Evolutionary conservation across 1,284 basidiomycete genomes (phyloP), one percentile per base, ranked within the genome.

Genomic region (Inonotus obliquus): DNA sequence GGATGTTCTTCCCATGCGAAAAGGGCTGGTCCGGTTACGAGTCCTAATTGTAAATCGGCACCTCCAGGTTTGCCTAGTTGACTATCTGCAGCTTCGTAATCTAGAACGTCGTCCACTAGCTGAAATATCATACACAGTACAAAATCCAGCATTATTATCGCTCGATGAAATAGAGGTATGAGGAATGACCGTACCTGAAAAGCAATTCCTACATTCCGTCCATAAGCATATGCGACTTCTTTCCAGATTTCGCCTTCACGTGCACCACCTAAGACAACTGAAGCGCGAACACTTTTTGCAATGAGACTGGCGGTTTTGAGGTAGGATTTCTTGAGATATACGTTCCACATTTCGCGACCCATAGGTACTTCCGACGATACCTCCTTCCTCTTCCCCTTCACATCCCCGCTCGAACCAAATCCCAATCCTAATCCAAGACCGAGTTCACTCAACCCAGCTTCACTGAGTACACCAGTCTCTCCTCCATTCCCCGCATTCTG

Each of bases 221-320:
- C 94, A 71, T 92, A 96, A 21, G 87, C 91, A 75, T 98, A 99
- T 17, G 96, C 96, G 19, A 92, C 85, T 72, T 98, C 96, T 73
- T 96, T 95, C 80, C 94, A 89, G 21, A 89, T 74, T 67, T 95
- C 92, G 3, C 86, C 86, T 70, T 91, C 85, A 55, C 78, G 81
- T 67, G 89, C 91, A 0, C 96, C 96, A 4, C 96, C 96, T 0
- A 99, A 80, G 3, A 96, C 88, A 5, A 94, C 92, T 0, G 94
- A 86, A 4, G 93, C 92, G 7, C 96, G 83, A 1, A 92, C 89
- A 2, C 90, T 90, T 75, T 98, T 99, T 1, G 95, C 96, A 83
- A 99, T 96, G 63, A 99, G 76, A 69, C 91, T 94, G 17, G 96
- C 96, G 4, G 95, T 97, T 77, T 99, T 98, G 70, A 99, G 79